Conservation (phyloP, 352 stramenopile species). For the Globisporangium cederbergense region DNA sequence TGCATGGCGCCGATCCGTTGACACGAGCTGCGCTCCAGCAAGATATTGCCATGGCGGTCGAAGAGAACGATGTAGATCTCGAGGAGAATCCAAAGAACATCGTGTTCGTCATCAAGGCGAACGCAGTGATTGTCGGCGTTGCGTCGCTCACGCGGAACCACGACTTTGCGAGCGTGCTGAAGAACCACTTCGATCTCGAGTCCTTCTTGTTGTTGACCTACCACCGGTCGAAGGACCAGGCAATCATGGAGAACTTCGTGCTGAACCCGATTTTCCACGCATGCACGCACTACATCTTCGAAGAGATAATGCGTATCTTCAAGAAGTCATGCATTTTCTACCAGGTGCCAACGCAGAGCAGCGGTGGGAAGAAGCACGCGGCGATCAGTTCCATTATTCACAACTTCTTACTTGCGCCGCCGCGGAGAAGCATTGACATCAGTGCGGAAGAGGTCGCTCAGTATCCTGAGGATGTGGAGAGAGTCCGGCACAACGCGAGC, state of each 20-base stretch:
- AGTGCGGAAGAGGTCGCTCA: slow-evolving; percentile 41
- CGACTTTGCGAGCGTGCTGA: slow-evolving; percentile 45
- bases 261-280: slow-evolving; percentile 74
- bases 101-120: slow-evolving; percentile 58
- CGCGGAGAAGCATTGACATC: slow-evolving; percentile 42
- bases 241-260: slow-evolving; percentile 52
- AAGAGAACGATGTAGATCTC: slow-evolving; percentile 59
- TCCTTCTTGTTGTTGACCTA: slow-evolving; percentile 56
- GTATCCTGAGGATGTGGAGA: slow-evolving; percentile 43
- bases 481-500: slow-evolving; percentile 12
- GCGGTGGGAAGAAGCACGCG: not conserved
- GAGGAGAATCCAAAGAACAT: slow-evolving; percentile 64
- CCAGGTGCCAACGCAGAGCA: slow-evolving; percentile 25
- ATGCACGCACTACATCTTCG: slow-evolving; percentile 59
- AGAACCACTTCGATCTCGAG: slow-evolving; percentile 66
- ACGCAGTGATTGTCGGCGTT: slow-evolving; percentile 36
- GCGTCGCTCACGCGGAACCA: slow-evolving; percentile 42
- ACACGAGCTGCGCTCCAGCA: slow-evolving; percentile 29
- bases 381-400: slow-evolving; percentile 42
- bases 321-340: slow-evolving; percentile 69
- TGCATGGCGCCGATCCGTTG: slow-evolving; percentile 24
- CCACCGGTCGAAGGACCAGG: slow-evolving; percentile 71
- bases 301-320: slow-evolving; percentile 79
- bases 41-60: slow-evolving; percentile 32
- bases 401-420: slow-evolving; percentile 60